These are phyloP conservation scores for Croton setiger DNA, from an alignment of 441 rosid species.

Conservation along the genomic window DNA sequence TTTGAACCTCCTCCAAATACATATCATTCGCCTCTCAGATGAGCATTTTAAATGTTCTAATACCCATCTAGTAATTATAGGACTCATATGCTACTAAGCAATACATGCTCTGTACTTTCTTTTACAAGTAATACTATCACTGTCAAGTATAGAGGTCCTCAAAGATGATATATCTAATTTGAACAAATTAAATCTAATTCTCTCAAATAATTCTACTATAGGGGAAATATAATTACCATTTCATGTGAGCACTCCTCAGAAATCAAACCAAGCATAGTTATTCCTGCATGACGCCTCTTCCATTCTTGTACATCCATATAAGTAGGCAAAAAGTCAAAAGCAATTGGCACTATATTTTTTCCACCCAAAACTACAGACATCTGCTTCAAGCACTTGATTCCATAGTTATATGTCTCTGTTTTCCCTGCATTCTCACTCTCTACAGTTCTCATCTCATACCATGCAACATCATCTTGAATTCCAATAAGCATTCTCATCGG, in stretches of 20 bases:
- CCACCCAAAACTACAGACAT: conserved; percentile 7
- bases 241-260: conserved; percentile 16
- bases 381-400: conserved; percentile 12
- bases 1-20: not conserved
- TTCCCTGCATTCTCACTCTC: conserved; percentile 7
- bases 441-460: conserved; percentile 10
- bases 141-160: no score
- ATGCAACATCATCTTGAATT: not conserved
- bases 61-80: no score
- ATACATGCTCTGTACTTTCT: no score
- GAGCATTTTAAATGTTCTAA: no score
- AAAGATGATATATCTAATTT: no score
- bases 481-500: conserved; percentile 11
- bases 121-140: no score
- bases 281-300: conserved; percentile 14
- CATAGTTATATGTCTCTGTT: not conserved
- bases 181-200: not conserved
- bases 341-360: conserved; percentile 2
- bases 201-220: not conserved
- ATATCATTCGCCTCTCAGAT: not conserved
- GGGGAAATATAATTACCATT: conserved; percentile 2
- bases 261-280: conserved; percentile 14
- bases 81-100: no score
- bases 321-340: conserved; percentile 3
- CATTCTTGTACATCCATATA: conserved; percentile 7